phyloP scores from a whole-genome alignment of 306 rosid species.

The Biancaea sappan region DNA sequence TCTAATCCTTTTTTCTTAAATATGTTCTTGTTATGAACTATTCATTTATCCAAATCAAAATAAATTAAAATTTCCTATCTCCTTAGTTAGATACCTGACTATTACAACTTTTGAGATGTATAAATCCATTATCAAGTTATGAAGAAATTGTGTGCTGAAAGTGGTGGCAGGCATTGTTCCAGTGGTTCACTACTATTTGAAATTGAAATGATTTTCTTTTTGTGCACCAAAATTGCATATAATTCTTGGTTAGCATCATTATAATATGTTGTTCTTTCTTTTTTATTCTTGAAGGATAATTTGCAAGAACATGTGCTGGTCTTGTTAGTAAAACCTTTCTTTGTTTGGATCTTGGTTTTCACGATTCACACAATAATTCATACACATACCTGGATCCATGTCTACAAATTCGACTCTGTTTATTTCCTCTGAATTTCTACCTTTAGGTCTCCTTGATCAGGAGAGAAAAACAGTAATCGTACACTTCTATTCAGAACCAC shows the following conservation, averaged over 20 bases:
- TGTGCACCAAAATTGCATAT: neutral
- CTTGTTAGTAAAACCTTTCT: too few species aligned
- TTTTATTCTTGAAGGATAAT: slow-evolving; percentile 59
- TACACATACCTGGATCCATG: too few species aligned
- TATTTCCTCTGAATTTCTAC: too few species aligned
- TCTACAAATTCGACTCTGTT: too few species aligned
- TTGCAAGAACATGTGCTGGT: slow-evolving; percentile 73
- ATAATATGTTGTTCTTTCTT: slow-evolving; percentile 11
- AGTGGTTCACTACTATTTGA: neutral
- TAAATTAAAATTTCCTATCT: too few species aligned
- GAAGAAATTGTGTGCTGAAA: slow-evolving; percentile 3
- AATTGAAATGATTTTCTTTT: neutral
- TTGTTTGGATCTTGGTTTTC: too few species aligned
- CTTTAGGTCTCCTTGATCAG: too few species aligned
- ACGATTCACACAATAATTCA: too few species aligned
- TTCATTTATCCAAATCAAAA: neutral
- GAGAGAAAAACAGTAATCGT: too few species aligned
- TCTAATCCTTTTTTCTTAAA: neutral
- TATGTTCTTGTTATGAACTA: neutral
- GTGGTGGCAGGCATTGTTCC: neutral
- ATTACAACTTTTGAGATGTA: too few species aligned
- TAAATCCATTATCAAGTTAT: slow-evolving; percentile 22
- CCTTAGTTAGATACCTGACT: too few species aligned
- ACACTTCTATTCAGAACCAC: too few species aligned
- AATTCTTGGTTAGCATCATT: slow-evolving; percentile 3